Conservation (phyloP, 73 alveolate genomes). For the Strombidium stylifer region DNA sequence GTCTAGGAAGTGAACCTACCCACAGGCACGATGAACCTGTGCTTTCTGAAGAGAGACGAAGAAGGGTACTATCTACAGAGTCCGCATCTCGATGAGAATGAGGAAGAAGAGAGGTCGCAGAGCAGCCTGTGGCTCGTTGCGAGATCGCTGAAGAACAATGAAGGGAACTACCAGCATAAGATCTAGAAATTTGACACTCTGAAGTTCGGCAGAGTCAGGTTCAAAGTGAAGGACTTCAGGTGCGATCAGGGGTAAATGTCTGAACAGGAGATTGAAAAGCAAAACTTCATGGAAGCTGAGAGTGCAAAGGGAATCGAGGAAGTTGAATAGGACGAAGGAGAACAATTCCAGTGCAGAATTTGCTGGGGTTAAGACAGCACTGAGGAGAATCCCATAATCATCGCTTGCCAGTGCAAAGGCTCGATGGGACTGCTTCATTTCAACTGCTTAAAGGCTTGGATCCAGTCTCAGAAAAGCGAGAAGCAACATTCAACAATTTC, state of each 20-base stretch:
- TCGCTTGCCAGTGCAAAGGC: constrained; percentile 83
- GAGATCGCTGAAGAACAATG: constrained; percentile 47
- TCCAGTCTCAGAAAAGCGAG: constrained; percentile 52
- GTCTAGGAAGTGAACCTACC: too few species aligned
- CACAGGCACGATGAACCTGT: too few species aligned
- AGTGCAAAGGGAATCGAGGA: constrained; percentile 4
- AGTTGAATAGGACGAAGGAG: background rate
- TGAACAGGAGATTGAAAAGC: constrained; percentile 11
- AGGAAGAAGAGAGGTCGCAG: too few species aligned
- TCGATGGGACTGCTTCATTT: constrained; percentile 81
- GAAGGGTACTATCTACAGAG: too few species aligned
- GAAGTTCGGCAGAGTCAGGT: constrained; percentile 67
- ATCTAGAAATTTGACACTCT: constrained; percentile 51
- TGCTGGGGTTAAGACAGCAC: constrained; percentile 76
- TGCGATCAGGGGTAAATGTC: constrained; percentile 14
- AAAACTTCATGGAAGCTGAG: constrained; percentile 30
- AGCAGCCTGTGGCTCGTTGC: constrained; percentile 72
- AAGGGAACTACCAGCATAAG: constrained; percentile 47
- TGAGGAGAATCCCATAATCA: constrained; percentile 72
- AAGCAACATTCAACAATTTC: too few species aligned
- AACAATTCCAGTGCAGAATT: constrained; percentile 48
- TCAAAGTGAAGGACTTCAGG: constrained; percentile 63
- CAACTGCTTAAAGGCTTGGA: constrained; percentile 83
- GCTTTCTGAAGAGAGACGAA: too few species aligned
- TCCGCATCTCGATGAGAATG: too few species aligned